These are phyloP conservation scores for Lenwebbia sp. DNA, from an alignment of 345 rosid species.

Conservation along the genomic window DNA sequence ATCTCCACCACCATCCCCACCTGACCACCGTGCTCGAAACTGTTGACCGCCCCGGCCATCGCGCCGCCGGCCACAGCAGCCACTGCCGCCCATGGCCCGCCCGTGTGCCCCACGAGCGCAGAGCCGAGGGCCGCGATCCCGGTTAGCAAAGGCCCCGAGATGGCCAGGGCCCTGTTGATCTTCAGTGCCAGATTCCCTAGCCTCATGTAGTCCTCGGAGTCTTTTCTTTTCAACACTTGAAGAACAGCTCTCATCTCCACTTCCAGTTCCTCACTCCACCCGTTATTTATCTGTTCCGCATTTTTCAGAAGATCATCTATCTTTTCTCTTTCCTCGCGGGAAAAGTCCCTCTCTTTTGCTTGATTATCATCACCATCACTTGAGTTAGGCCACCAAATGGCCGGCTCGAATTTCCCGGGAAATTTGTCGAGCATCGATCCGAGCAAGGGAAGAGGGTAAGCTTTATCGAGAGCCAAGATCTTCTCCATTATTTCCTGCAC, in stretches of 20 bases:
- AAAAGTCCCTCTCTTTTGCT: background rate
- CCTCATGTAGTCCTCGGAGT: constrained; percentile 28
- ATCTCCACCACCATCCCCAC: constrained; percentile 19
- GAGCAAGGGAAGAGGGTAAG: constrained; percentile 20
- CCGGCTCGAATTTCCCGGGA: constrained; percentile 12
- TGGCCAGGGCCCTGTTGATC: background rate
- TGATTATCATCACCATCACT: background rate
- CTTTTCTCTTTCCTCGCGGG: background rate
- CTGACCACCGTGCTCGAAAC: constrained; percentile 4
- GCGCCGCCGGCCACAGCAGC: background rate
- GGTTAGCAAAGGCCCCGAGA: constrained; percentile 2
- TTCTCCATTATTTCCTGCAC: constrained; percentile 5
- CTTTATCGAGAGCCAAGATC: constrained; percentile 16
- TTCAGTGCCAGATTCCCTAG: constrained; percentile 17
- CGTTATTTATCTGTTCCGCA: background rate
- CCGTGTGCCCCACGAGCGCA: background rate
- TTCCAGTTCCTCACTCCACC: constrained; percentile 10
- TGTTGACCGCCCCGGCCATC: background rate
- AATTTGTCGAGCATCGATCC: constrained; percentile 20
- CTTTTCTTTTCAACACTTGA: constrained; percentile 30
- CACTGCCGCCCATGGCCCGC: background rate
- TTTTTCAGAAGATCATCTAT: background rate
- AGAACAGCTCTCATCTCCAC: constrained; percentile 1
- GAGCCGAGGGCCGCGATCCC: constrained; percentile 2
- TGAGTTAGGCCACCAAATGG: constrained; percentile 11